These are phyloP conservation scores for Pugionium cornutum DNA, from an alignment of 345 rosid species.

Conservation along the genomic window DNA sequence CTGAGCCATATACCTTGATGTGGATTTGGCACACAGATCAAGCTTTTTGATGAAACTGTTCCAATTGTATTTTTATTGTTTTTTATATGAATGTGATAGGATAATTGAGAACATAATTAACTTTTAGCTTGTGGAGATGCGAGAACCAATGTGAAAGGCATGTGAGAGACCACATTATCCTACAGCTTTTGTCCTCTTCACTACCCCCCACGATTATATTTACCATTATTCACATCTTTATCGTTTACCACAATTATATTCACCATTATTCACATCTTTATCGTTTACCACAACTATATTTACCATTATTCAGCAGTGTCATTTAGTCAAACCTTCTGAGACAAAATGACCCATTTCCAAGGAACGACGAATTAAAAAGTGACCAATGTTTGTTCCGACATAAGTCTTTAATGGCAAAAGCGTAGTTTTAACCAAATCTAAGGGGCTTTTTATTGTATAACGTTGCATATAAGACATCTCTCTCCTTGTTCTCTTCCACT, in stretches of 20 bases:
- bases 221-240: neutral
- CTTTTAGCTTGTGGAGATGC: constrained; percentile 23
- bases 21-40: constrained; percentile 30
- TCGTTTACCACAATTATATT: neutral
- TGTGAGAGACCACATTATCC: constrained; percentile 38
- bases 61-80: neutral
- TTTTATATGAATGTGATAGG: constrained; percentile 21
- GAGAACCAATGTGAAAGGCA: constrained; percentile 23
- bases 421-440: constrained; percentile 15
- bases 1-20: constrained; percentile 16
- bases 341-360: constrained; percentile 26
- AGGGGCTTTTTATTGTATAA: constrained; percentile 17
- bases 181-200: constrained; percentile 37
- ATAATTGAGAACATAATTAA: constrained; percentile 14
- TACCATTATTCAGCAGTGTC: neutral
- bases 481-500: constrained; percentile 3
- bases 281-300: neutral
- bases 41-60: constrained; percentile 18
- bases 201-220: neutral
- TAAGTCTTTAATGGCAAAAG: constrained; percentile 19
- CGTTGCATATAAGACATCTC: constrained; percentile 48
- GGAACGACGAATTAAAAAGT: constrained; percentile 18
- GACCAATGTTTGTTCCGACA: constrained; percentile 32
- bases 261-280: neutral
- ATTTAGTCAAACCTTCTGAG: constrained; percentile 31